Base-by-base conservation (phyloP, 345 rosid species). In the Excoecaria agallocha region DNA sequence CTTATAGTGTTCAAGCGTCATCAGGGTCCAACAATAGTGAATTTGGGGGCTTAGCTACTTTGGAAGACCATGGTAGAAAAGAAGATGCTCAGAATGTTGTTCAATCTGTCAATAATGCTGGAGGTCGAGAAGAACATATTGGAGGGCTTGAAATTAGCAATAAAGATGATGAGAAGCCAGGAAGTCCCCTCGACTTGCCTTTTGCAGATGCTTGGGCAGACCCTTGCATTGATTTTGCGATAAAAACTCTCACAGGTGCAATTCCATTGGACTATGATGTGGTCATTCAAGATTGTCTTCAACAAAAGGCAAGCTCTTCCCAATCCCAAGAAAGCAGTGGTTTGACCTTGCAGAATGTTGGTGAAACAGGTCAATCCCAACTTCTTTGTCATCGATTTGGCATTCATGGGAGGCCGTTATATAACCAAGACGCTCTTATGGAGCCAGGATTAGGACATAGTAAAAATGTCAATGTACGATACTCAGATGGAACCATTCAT, bases 221-320 rank as follows among this genome's bases (percentile, higher is more conserved):
- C 82, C 99, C 99, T 1, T 91, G 99, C 73, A 91, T 95, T 43
- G 96, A 95, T 46, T 95, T 95, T 51, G 97, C 99, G 8, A 90
- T 95, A 75, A 93, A 93, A 82, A 91, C 98, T 50, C 87, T 95
- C 38, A 95, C 94, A 0, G 97, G 92, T 6, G 86, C 89, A 57
- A 88, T 93, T 63, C 98, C 99, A 6, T 77, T 91, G 46, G 92
- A 82, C 59, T 73, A 48, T 66, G 85, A 80, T 67, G 59, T 77
- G 70, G 82, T 80, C 54, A 76, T 68, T 10, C 86, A 75, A 54
- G 87, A 78, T 35, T 66, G 70, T 69, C 75, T 75, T 66, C 79
- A 51, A 68, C 86, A 74, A 76, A 88, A 82, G 74, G 70, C 73
- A 7, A 75, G 69, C 71, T 70, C 87, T 11, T 66, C 77, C 8